Evolutionary conservation across 2,329 filamentous ascomycete genomes (phyloP).

Genomic region (Ilyonectria mors-panacis): DNA sequence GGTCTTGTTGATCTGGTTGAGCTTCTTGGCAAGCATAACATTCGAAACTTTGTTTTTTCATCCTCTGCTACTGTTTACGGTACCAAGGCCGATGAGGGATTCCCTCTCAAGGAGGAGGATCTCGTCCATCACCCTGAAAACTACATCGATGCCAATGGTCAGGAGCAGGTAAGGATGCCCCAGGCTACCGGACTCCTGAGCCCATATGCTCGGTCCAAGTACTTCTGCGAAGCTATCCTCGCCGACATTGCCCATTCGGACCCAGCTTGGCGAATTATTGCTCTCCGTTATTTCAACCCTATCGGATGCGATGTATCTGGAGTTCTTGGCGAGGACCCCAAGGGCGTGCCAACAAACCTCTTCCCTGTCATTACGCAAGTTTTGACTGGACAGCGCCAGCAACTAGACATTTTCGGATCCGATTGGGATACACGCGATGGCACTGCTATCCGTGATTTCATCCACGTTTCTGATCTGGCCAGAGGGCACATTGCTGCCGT

Average conservation of each 20-base stretch:
- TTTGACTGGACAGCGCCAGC: conserved; percentile 66
- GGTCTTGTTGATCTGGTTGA: conserved; percentile 73
- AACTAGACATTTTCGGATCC: conserved; percentile 72
- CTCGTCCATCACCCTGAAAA: conserved; percentile 52
- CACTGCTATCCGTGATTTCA: conserved; percentile 77
- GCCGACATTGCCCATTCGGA: conserved; percentile 73
- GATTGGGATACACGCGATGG: conserved; percentile 78
- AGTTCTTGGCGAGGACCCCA: conserved; percentile 74
- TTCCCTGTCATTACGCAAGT: conserved; percentile 76
- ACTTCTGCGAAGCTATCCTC: conserved; percentile 77
- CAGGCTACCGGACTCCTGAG: conserved; percentile 69
- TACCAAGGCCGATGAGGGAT: conserved; percentile 63
- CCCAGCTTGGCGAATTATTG: conserved; percentile 74
- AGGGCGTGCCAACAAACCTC: conserved; percentile 73
- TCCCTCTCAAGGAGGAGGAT: conserved; percentile 65
- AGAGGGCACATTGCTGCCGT: conserved; percentile 75
- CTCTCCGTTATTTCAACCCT: conserved; percentile 78
- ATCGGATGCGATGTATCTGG: conserved; percentile 77
- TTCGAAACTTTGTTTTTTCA: conserved; percentile 78
- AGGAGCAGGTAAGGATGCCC: conserved; percentile 48
- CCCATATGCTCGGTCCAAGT: conserved; percentile 77
- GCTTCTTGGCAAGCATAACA: conserved; percentile 70
- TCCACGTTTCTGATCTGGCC: conserved; percentile 77
- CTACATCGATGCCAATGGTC: conserved; percentile 62
- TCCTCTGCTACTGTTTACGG: conserved; percentile 79